Evolutionary conservation across 805 yeast species (phyloP).

Genomic region (Wickerhamomyces rabaulensis): DNA sequence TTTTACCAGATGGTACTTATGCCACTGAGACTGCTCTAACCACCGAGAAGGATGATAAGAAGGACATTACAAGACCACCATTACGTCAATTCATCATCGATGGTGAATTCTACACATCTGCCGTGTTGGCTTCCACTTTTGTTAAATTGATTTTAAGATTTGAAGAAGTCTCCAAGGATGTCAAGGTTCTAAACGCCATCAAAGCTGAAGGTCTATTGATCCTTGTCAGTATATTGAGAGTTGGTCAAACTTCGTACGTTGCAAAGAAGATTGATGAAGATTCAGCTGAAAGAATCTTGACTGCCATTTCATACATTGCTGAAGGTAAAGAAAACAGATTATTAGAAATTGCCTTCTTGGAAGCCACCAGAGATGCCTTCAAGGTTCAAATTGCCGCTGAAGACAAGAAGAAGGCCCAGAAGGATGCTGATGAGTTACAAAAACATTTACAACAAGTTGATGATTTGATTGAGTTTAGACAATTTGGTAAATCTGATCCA

Average conservation of each 20-base stretch:
- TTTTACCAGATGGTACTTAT: constrained; percentile 98
- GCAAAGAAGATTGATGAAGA: constrained; percentile 88
- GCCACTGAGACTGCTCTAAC: constrained; percentile 89
- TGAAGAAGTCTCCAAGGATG: constrained; percentile 47
- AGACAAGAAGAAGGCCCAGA: constrained; percentile 51
- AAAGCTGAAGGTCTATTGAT: constrained; percentile 93
- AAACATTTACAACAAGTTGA: constrained; percentile 73
- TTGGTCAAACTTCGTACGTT: constrained; percentile 68
- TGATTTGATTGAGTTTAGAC: constrained; percentile 74
- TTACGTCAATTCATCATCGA: constrained; percentile 74
- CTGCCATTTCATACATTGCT: constrained; percentile 77
- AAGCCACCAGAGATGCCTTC: constrained; percentile 85
- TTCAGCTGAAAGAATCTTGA: constrained; percentile 86
- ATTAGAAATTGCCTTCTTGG: constrained; percentile 67
- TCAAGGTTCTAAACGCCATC: constrained; percentile 67
- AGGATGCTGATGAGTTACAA: constrained; percentile 50
- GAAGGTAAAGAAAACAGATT: constrained; percentile 50
- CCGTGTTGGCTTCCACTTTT: constrained; percentile 82
- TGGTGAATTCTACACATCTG: constrained; percentile 88
- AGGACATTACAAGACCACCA: constrained; percentile 51
- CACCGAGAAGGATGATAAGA: constrained; percentile 34
- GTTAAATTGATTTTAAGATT: constrained; percentile 83
- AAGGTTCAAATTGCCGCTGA: constrained; percentile 58
- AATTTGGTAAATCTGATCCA: constrained; percentile 47
- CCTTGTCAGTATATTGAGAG: constrained; percentile 86